Conservation (phyloP, 768 basidiomycete genomes). For the Podaxis sp. region DNA sequence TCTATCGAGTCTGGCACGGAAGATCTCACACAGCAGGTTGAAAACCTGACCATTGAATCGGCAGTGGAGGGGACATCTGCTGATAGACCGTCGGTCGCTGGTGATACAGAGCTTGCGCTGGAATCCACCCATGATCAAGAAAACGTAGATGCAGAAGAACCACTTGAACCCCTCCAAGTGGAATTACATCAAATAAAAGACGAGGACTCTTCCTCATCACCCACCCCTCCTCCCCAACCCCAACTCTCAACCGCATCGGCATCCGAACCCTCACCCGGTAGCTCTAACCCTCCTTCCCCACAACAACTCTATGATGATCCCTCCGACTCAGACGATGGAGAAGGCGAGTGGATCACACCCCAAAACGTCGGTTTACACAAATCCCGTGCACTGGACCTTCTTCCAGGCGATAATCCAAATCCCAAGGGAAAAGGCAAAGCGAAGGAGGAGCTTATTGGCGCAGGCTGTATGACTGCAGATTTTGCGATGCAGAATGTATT, state of each 20-base stretch:
- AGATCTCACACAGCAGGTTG: slow-evolving; percentile 3
- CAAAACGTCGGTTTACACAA: slow-evolving; percentile 84
- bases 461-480: slow-evolving; percentile 97
- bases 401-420: slow-evolving; percentile 54
- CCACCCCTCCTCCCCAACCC: neutral
- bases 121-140: slow-evolving; percentile 13
- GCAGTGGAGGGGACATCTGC: neutral
- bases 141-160: slow-evolving; percentile 19
- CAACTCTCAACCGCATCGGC: neutral
- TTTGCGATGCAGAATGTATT: slow-evolving; percentile 99
- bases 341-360: slow-evolving; percentile 97
- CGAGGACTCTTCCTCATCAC: neutral
- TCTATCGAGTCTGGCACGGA: neutral
- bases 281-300: slow-evolving; percentile 19
- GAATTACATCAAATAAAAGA: slow-evolving; percentile 16
- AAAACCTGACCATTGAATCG: slow-evolving; percentile 6
- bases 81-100: neutral
- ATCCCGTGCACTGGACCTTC: slow-evolving; percentile 80
- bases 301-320: slow-evolving; percentile 70
- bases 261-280: slow-evolving; percentile 16
- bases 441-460: slow-evolving; percentile 47
- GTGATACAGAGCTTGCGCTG: slow-evolving; percentile 9
- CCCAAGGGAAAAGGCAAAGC: slow-evolving; percentile 33
- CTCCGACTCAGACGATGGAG: slow-evolving; percentile 76
- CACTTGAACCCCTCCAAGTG: slow-evolving; percentile 17